These are phyloP conservation scores for Discostella pseudostelligera DNA, from an alignment of 108 stramenopile species.

Conservation along the genomic window DNA sequence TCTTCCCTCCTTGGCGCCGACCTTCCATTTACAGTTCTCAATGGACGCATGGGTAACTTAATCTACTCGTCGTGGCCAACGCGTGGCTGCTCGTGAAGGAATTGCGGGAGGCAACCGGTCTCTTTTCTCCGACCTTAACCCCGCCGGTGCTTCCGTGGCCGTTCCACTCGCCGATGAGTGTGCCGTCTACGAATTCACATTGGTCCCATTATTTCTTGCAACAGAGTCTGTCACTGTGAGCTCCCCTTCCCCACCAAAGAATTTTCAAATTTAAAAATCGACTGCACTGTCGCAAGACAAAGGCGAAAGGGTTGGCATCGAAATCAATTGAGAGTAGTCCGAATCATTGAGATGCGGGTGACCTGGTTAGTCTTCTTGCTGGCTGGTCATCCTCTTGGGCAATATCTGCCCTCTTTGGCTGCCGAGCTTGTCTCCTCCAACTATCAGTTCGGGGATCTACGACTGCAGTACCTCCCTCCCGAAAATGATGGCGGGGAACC, in stretches of 20 bases:
- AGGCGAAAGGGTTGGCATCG: no score
- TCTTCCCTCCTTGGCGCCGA: conserved; percentile 65
- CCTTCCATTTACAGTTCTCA: conserved; percentile 89
- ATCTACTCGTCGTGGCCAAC: conserved; percentile 96
- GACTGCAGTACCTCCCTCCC: conserved; percentile 54
- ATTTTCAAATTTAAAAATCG: no score
- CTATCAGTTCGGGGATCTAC: conserved; percentile 46
- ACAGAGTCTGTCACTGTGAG: no score
- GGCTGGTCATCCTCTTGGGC: neutral
- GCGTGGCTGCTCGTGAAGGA: conserved; percentile 97
- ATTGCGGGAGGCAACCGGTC: conserved; percentile 86
- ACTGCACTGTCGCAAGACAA: no score
- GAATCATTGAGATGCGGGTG: conserved; percentile 89
- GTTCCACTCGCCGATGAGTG: conserved; percentile 89
- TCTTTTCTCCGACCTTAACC: conserved; percentile 96
- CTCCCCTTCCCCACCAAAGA: no score
- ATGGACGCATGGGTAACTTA: conserved; percentile 98
- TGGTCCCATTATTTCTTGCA: no score
- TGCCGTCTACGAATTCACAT: conserved; percentile 83
- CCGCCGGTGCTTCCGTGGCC: conserved; percentile 96
- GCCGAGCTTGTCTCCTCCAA: conserved; percentile 41
- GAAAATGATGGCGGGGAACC: conserved; percentile 62
- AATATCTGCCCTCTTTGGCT: conserved; percentile 12
- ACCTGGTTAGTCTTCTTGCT: conserved; percentile 38
- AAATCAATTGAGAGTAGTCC: no score